phyloP scores from a whole-genome alignment of 768 basidiomycete genomes.

The Leccinum olivaceopallidum region DNA sequence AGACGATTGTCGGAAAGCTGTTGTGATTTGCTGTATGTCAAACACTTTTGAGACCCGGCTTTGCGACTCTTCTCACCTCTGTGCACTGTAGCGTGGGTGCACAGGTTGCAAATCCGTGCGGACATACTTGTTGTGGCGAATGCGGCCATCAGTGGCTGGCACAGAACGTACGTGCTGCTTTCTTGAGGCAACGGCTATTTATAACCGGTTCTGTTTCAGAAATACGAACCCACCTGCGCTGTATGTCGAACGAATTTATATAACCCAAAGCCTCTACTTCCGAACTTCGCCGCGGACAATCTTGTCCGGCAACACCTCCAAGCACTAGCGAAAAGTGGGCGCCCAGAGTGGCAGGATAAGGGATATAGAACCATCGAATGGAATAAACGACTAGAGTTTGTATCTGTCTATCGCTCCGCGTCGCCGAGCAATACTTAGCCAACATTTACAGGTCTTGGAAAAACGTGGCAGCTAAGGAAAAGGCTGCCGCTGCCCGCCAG shows the following conservation, averaged over 20 bases:
- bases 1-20: slow-evolving; percentile 50
- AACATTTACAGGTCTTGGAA: slow-evolving; percentile 33
- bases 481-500: slow-evolving; percentile 3
- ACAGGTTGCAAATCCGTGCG: slow-evolving; percentile 69
- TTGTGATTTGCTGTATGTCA: slow-evolving; percentile 65
- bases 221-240: slow-evolving; percentile 52
- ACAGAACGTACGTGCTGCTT: slow-evolving; percentile 44
- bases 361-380: slow-evolving; percentile 54
- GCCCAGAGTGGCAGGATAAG: slow-evolving; percentile 51
- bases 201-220: slow-evolving; percentile 25
- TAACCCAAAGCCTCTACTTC: slow-evolving; percentile 48
- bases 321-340: slow-evolving; percentile 45
- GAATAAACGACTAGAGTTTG: slow-evolving; percentile 55
- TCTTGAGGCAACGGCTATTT: slow-evolving; percentile 2
- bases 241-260: slow-evolving; percentile 55
- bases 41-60: background rate
- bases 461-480: slow-evolving; percentile 19
- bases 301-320: slow-evolving; percentile 59
- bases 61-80: slow-evolving; percentile 2
- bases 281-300: slow-evolving; percentile 64
- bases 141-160: slow-evolving; percentile 63
- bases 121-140: slow-evolving; percentile 70
- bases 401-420: slow-evolving; percentile 6
- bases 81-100: slow-evolving; percentile 51
- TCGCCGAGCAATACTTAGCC: background rate